Evolutionary conservation across 106 monocot genomes (phyloP).

Genomic region (Iris macrosiphon): DNA sequence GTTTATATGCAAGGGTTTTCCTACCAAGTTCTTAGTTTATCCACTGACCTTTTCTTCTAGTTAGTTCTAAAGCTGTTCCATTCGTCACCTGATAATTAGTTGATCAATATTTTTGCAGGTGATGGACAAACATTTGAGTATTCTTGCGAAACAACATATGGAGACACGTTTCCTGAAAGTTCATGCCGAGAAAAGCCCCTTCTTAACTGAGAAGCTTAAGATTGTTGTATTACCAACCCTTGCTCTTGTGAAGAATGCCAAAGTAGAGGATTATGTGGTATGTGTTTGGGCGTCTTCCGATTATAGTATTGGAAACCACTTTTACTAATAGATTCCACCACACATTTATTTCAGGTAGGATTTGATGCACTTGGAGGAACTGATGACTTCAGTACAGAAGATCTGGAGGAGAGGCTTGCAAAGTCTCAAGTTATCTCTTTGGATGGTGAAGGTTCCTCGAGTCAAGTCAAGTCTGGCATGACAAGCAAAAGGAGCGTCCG

Average conservation of each 20-base stretch:
- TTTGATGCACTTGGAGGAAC: slow-evolving; percentile 84
- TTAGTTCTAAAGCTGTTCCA: too few relatives aligned
- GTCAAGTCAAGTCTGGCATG: slow-evolving; percentile 14
- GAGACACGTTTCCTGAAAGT: slow-evolving; percentile 91
- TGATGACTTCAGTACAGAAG: slow-evolving; percentile 85
- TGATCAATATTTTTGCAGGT: slow-evolving; percentile 53
- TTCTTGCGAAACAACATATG: slow-evolving; percentile 77
- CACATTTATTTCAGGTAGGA: slow-evolving; percentile 61
- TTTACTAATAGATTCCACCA: too few relatives aligned
- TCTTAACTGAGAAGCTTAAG: slow-evolving; percentile 80
- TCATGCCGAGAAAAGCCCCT: slow-evolving; percentile 90
- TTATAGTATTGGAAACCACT: too few relatives aligned
- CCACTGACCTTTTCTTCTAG: too few relatives aligned
- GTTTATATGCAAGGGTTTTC: too few relatives aligned
- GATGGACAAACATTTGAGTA: slow-evolving; percentile 74
- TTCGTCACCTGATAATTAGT: too few relatives aligned
- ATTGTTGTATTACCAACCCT: slow-evolving; percentile 76
- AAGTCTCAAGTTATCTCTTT: slow-evolving; percentile 53
- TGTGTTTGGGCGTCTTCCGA: too few relatives aligned
- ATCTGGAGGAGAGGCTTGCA: slow-evolving; percentile 80
- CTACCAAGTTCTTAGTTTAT: too few relatives aligned
- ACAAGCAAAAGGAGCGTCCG: slow-evolving; percentile 44
- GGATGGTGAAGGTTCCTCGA: slow-evolving; percentile 56
- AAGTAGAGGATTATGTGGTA: slow-evolving; percentile 96
- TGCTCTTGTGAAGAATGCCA: slow-evolving; percentile 78